Percentiles rank a stretch among this genome's conserved stretches.
Conservation (phyloP, 306 rosid genomes). For the Lotus japonicus region DNA sequence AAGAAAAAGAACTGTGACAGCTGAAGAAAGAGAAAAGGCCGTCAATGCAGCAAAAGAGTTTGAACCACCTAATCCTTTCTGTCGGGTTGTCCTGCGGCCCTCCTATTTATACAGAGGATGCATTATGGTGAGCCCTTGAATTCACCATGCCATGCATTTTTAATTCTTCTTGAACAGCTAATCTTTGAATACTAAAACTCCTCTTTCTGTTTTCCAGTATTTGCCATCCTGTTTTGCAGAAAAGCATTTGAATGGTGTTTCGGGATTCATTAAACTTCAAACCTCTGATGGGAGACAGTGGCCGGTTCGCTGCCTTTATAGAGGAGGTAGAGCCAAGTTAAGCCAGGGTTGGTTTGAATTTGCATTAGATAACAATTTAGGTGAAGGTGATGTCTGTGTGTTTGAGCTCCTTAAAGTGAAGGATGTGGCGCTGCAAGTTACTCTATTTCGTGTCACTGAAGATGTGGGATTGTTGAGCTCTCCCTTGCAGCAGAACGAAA, state of each 20-base stretch:
- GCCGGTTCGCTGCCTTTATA: slow-evolving; percentile 88
- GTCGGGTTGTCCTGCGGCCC: slow-evolving; percentile 90
- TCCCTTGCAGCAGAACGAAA: slow-evolving; percentile 40
- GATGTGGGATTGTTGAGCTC: slow-evolving; percentile 43
- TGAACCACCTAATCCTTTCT: slow-evolving; percentile 87
- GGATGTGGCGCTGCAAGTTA: slow-evolving; percentile 82
- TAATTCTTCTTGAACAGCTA: not conserved
- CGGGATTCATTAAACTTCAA: slow-evolving; percentile 95
- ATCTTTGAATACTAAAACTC: not conserved
- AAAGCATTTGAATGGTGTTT: slow-evolving; percentile 75
- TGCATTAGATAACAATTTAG: slow-evolving; percentile 70
- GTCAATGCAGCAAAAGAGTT: slow-evolving; percentile 70
- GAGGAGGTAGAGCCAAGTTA: slow-evolving; percentile 83
- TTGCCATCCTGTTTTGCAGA: slow-evolving; percentile 98
- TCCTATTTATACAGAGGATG: slow-evolving; percentile 94
- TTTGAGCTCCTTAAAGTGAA: slow-evolving; percentile 63
- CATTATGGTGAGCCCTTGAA: slow-evolving; percentile 72
- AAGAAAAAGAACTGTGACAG: slow-evolving; percentile 91
- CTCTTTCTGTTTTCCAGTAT: slow-evolving; percentile 53
- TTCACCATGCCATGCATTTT: not conserved
- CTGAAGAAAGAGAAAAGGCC: slow-evolving; percentile 93
- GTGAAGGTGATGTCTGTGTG: slow-evolving; percentile 96
- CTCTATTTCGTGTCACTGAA: slow-evolving; percentile 55
- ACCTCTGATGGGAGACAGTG: slow-evolving; percentile 69
- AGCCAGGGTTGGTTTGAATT: slow-evolving; percentile 99